A percentile compares a stretch with the other conserved stretches of the same genome.
Conservation (phyloP, 495 filamentous ascomycete genomes). For the Melanomma pulvis-pyrius region DNA sequence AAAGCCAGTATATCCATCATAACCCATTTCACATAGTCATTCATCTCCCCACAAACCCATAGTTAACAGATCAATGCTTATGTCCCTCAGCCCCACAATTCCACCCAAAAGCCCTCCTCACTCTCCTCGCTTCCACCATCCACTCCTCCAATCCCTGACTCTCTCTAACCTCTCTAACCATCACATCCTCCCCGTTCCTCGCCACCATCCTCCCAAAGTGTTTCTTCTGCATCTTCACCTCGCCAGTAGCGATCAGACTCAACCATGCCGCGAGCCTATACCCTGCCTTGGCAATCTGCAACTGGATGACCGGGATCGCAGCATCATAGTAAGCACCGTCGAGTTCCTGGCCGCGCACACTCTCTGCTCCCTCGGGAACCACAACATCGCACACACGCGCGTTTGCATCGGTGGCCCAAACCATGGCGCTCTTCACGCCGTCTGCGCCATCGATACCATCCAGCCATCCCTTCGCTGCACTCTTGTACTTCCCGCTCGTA, state of each 20-base stretch:
- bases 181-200: not conserved
- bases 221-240: not conserved
- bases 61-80: conserved; percentile 22
- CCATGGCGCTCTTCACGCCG: conserved; percentile 55
- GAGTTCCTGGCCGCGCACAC: conserved; percentile 61
- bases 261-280: conserved; percentile 43
- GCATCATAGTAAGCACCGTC: conserved; percentile 64
- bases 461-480: conserved; percentile 51
- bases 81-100: conserved; percentile 33
- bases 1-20: too few species aligned
- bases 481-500: conserved; percentile 53
- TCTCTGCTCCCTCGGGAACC: conserved; percentile 56
- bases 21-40: not conserved
- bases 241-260: conserved; percentile 34
- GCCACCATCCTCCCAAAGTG: not conserved
- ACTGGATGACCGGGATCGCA: conserved; percentile 65
- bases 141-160: conserved; percentile 11
- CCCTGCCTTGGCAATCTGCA: conserved; percentile 66
- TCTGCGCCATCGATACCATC: conserved; percentile 54
- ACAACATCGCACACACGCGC: conserved; percentile 63
- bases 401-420: conserved; percentile 67
- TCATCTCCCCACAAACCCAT: not conserved
- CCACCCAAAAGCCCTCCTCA: conserved; percentile 36
- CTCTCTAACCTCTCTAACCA: conserved; percentile 8
- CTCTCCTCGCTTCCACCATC: conserved; percentile 29